Base-by-base conservation (phyloP, 768 basidiomycete genomes). In the Termitomyces heimii region DNA sequence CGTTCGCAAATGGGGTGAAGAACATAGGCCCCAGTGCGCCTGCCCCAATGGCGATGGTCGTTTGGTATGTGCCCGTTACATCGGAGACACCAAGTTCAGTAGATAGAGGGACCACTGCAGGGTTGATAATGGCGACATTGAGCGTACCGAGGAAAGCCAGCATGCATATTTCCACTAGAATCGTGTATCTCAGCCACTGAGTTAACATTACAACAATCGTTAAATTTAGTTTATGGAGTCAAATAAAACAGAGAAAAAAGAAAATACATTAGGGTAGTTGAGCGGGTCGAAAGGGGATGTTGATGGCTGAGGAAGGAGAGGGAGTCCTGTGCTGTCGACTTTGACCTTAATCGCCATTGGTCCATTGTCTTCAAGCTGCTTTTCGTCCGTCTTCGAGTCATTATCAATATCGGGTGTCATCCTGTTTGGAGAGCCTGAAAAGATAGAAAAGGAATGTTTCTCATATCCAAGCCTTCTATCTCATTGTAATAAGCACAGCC, bases 251-350 rank as follows among this genome's bases (percentile, higher is more conserved):
- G 37, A 18, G 47, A 43, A 18, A 1, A 54, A 29, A 7, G 2
- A 12, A 57, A 53, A 58, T 59, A 71, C 71, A 55, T 66, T 70
- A 24, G 75, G 75, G 53, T 75, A 77, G 56, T 75, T 76, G 54
- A 77, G 65, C 32, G 75, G 76, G 62, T 78, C 76, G 39, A 65
- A 67, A n/a, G 70, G 69, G 16, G 70, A 71, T 39, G 62, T 60
- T 3, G 74, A 69, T 16, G 76, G 76, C 46, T 79, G 77, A 31
- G 78, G 76, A 43, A 74, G 66, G 48, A 79, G 71, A 14, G 76
- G 71, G 14, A 77, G 70, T 18, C 74, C 74, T 31, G 61, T 62
- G 16, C 62, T 63, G 58, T 75, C 76, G 45, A 74, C 59, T 60
- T 72, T 74, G 26, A 62, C 32, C 29, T n/a, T 51, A 5, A n/a